A percentile compares a stretch with the other conserved stretches of the same genome.
Evolutionary conservation across 352 stramenopile species (phyloP).

Genomic region (Phytophthora agathidicida): DNA sequence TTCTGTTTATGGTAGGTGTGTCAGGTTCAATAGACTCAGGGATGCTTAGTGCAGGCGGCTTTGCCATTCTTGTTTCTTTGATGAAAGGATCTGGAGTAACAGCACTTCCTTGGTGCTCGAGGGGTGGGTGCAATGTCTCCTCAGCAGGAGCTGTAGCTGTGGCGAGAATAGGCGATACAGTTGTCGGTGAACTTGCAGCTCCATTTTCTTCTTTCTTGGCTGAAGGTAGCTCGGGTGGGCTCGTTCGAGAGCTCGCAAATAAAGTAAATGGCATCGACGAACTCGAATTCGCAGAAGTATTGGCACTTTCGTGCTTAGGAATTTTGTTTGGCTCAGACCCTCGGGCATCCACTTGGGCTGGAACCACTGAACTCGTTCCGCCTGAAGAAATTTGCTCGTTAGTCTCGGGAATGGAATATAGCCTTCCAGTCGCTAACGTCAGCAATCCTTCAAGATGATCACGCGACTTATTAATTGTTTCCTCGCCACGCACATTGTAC

Average conservation of each 20-base stretch:
- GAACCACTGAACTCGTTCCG: neutral
- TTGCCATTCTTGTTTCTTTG: neutral
- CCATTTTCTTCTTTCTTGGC: conserved; percentile 23
- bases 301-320: neutral
- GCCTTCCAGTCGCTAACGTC: conserved; percentile 8
- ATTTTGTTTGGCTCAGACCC: neutral
- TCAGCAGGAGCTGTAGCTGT: neutral
- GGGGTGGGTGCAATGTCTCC: neutral
- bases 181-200: conserved; percentile 5
- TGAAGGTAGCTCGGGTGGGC: neutral
- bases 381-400: conserved; percentile 13
- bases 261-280: neutral
- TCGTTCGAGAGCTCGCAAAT: neutral
- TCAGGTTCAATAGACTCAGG: neutral
- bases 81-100: neutral
- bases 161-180: too few relatives aligned
- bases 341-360: neutral
- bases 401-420: conserved; percentile 30
- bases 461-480: neutral
- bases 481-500: neutral
- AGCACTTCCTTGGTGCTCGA: conserved; percentile 1
- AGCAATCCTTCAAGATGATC: neutral
- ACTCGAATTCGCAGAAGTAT: neutral
- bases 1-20: neutral
- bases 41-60: conserved; percentile 1